Evolutionary conservation across 768 basidiomycete genomes (phyloP).

Genomic region (Boletales sp.): DNA sequence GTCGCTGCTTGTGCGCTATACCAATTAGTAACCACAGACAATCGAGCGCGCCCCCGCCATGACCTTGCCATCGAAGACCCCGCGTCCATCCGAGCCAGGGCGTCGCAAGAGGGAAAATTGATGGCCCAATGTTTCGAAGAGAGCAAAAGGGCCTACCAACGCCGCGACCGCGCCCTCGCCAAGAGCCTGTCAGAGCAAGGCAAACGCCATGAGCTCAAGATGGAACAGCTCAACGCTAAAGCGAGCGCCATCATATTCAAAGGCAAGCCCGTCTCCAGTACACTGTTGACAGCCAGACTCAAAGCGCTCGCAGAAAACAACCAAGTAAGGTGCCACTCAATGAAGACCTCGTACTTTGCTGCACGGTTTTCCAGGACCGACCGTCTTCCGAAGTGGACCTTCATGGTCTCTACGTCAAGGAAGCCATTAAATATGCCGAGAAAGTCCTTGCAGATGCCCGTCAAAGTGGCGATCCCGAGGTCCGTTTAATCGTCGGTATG

Average conservation of each 20-base stretch:
- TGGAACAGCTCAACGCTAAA: slow-evolving; percentile 72
- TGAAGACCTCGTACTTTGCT: background rate
- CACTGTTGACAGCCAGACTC: background rate
- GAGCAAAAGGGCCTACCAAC: slow-evolving; percentile 70
- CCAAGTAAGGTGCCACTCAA: slow-evolving; percentile 36
- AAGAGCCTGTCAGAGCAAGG: slow-evolving; percentile 80
- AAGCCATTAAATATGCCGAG: slow-evolving; percentile 77
- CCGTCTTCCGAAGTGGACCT: slow-evolving; percentile 75
- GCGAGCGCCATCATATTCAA: slow-evolving; percentile 83
- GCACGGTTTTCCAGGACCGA: slow-evolving; percentile 44
- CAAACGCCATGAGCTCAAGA: slow-evolving; percentile 68
- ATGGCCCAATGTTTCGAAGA: slow-evolving; percentile 65
- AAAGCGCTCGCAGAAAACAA: slow-evolving; percentile 60
- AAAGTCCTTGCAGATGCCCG: slow-evolving; percentile 64
- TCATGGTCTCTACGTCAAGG: slow-evolving; percentile 91
- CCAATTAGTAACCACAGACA: slow-evolving; percentile 5
- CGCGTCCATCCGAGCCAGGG: slow-evolving; percentile 61
- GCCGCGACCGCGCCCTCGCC: slow-evolving; percentile 71
- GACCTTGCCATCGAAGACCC: slow-evolving; percentile 43
- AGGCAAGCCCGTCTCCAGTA: slow-evolving; percentile 35
- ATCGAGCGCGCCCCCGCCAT: no score
- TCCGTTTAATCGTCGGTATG: slow-evolving; percentile 84
- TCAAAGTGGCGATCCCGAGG: slow-evolving; percentile 51
- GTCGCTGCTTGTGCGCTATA: slow-evolving; percentile 10
- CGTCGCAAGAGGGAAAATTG: slow-evolving; percentile 71